These are phyloP conservation scores for Pyrus hybrid DNA, from an alignment of 331 rosid species.

Conservation along the genomic window DNA sequence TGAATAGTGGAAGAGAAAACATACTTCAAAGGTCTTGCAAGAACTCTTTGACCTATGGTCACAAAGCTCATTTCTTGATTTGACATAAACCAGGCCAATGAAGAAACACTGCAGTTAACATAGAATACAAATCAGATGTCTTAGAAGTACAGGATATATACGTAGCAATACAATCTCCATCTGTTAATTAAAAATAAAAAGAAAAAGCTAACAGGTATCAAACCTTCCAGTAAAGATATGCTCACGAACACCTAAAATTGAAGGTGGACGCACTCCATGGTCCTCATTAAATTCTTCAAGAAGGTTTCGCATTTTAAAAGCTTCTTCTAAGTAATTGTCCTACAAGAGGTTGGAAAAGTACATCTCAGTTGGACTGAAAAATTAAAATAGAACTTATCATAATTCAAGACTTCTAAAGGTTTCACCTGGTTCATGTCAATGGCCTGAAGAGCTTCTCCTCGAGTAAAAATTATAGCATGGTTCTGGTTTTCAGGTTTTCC, in stretches of 20 bases:
- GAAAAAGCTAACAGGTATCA: not conserved
- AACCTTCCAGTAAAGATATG: slow-evolving; percentile 97
- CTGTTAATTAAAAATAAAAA: slow-evolving; percentile 3
- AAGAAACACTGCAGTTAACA: slow-evolving; percentile 71
- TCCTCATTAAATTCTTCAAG: slow-evolving; percentile 90
- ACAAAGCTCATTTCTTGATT: slow-evolving; percentile 98
- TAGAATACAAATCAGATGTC: slow-evolving; percentile 2
- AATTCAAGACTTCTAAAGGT: slow-evolving; percentile 13
- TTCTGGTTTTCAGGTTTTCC: slow-evolving; percentile 99
- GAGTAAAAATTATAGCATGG: slow-evolving; percentile 84
- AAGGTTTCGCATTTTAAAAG: slow-evolving; percentile 94
- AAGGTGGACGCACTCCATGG: slow-evolving; percentile 88
- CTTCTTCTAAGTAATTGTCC: slow-evolving; percentile 99
- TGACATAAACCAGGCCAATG: slow-evolving; percentile 99
- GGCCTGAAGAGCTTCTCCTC: slow-evolving; percentile 96
- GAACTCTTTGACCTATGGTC: slow-evolving; percentile 94
- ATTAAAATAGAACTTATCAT: slow-evolving; percentile 7
- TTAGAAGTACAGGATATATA: slow-evolving; percentile 4
- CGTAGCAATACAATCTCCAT: slow-evolving; percentile 1
- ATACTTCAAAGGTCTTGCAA: slow-evolving; percentile 92
- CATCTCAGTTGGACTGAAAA: slow-evolving; percentile 20
- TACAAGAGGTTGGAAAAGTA: slow-evolving; percentile 24
- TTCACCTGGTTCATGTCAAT: slow-evolving; percentile 97
- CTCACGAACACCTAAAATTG: slow-evolving; percentile 92
- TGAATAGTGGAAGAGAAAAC: slow-evolving; percentile 18